Evolutionary conservation across 768 basidiomycete species (phyloP).

Genomic region (Macrolepiota dolichaula): DNA sequence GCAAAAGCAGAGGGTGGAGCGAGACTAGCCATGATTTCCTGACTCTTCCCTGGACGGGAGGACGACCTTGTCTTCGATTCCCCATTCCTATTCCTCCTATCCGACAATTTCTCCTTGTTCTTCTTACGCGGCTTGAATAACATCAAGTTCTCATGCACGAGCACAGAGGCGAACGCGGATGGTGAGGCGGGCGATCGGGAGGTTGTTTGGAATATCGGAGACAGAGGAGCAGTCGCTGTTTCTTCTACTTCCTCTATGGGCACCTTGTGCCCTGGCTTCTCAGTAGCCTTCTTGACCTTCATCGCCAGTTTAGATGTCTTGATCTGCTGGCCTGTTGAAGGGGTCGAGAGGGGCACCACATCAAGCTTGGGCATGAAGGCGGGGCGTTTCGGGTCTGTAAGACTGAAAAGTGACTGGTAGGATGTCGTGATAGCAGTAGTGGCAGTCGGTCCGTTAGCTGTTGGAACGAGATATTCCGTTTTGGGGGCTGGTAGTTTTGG

Average conservation of each 20-base stretch:
- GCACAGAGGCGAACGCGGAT: constrained; percentile 73
- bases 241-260: constrained; percentile 31
- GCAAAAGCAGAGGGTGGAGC: constrained; percentile 43
- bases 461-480: constrained; percentile 74
- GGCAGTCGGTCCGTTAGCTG: constrained; percentile 78
- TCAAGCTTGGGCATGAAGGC: constrained; percentile 37
- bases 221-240: constrained; percentile 30
- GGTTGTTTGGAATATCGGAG: constrained; percentile 58
- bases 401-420: constrained; percentile 67
- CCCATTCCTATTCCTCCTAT: constrained; percentile 27
- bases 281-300: constrained; percentile 63
- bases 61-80: constrained; percentile 11
- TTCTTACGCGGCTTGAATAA: constrained; percentile 30
- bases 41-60: neutral
- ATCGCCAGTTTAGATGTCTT: constrained; percentile 74
- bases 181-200: constrained; percentile 67
- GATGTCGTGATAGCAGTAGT: constrained; percentile 84
- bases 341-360: constrained; percentile 38
- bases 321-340: constrained; percentile 15
- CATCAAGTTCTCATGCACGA: constrained; percentile 51
- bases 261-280: constrained; percentile 28
- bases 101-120: constrained; percentile 24
- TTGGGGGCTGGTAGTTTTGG: constrained; percentile 43
- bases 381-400: constrained; percentile 49
- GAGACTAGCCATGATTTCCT: constrained; percentile 31